Evolutionary conservation across 208 protist species (phyloP).

Genomic region (Trypanosoma avium): DNA sequence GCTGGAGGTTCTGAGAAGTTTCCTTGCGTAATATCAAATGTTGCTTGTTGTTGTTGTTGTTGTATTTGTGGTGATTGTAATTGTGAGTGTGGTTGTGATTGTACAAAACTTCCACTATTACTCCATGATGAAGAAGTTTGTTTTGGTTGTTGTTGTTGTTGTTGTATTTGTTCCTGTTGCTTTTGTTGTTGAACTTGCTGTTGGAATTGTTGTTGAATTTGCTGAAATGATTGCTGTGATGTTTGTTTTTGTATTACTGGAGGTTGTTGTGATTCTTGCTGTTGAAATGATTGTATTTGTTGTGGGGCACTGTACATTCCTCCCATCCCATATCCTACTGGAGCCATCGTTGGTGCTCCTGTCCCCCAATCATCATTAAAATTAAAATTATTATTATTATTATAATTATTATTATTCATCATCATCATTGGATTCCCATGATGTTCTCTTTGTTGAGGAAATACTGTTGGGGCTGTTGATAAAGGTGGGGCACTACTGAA

Average conservation of each 20-base stretch:
- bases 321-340: not conserved
- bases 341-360: slow-evolving; percentile 21
- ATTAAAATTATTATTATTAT: slow-evolving; percentile 10
- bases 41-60: slow-evolving; percentile 26
- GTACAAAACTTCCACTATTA: not conserved
- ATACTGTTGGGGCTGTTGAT: slow-evolving; percentile 8
- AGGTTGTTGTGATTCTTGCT: too few species aligned
- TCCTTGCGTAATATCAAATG: slow-evolving; percentile 48
- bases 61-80: slow-evolving; percentile 38
- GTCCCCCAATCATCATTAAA: slow-evolving; percentile 31
- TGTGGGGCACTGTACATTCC: not conserved
- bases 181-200: slow-evolving; percentile 39
- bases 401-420: too few species aligned
- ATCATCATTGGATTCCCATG: too few species aligned
- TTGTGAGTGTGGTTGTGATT: slow-evolving; percentile 37
- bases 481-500: slow-evolving; percentile 14
- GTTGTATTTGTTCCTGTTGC: slow-evolving; percentile 18
- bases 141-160: slow-evolving; percentile 30
- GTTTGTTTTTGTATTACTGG: too few species aligned
- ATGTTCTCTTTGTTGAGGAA: not conserved
- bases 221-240: too few species aligned
- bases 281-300: slow-evolving; percentile 16
- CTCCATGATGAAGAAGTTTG: not conserved
- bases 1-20: slow-evolving; percentile 5
- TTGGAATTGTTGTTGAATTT: slow-evolving; percentile 37